Evolutionary conservation across 2,329 filamentous ascomycete species (phyloP), one percentile per base, ranked within the genome.

Genomic region (Aspergillus sergii): DNA sequence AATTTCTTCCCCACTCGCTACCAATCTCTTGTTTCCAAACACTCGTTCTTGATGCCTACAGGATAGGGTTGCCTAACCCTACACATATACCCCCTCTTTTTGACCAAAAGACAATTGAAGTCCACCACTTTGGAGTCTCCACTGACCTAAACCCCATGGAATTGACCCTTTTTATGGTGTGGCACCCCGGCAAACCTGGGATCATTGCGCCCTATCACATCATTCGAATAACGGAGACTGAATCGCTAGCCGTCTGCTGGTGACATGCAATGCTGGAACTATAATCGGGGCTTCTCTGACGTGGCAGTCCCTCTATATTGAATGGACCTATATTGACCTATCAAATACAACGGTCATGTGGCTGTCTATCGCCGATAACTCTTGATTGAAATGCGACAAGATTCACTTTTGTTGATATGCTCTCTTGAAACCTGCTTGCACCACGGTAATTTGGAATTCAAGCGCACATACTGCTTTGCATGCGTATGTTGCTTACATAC

Each of bases 261-360:
- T 57, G 46, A 63, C 51, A 60, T 61, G 60, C 54, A 54, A 64
- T 63, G 59, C 56, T 55, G 56, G 51, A 56, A 61, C 53, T 36
- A 45, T 51, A 57, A 62, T 67, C 23, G 48, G 64, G 61, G 59
- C 59, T 57, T 59, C 53, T 73, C 72, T 76, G 74, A 76, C 74
- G 74, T 76, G 74, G 74, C 74, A 75, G 59, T 39, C 65, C 58
- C 61, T 58, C 36, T 65, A 63, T 70, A 63, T 32, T 66, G n/a
- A 41, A 41, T 9, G 16, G 39, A 41, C 39, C 19, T 34, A n/a
- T 45, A 43, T 57, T 34, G 59, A 55, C 63, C 63, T 66, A 64
- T 62, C 53, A 50, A 58, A 54, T 21, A 21, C 51, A 58, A 28
- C 16, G 30, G 59, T 60, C 39, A 62, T 60, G 63, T 60, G 66